These are phyloP conservation scores for Annulohypoxylon moriforme DNA, from an alignment of 495 filamentous ascomycete genomes.

Conservation along the genomic window DNA sequence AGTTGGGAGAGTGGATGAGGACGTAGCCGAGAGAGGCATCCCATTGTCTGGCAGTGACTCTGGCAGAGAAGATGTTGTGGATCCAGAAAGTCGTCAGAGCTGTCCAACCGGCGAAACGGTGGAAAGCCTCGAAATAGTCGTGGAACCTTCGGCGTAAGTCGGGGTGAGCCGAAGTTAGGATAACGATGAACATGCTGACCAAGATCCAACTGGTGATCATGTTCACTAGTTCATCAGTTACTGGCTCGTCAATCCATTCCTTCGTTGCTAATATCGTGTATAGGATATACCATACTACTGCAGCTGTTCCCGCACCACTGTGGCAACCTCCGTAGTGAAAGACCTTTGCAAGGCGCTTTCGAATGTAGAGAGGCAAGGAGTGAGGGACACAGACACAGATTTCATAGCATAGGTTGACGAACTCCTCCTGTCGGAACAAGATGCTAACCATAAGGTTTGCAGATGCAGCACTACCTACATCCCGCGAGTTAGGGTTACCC, in stretches of 20 bases:
- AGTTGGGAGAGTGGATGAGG: slow-evolving; percentile 67
- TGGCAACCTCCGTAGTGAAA: slow-evolving; percentile 85
- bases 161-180: slow-evolving; percentile 63
- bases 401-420: slow-evolving; percentile 77
- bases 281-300: slow-evolving; percentile 74
- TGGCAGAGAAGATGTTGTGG: slow-evolving; percentile 71
- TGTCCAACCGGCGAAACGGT: slow-evolving; percentile 75
- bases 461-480: slow-evolving; percentile 55
- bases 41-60: slow-evolving; percentile 64
- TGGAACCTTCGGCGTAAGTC: slow-evolving; percentile 64
- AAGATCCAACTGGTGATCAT: slow-evolving; percentile 59
- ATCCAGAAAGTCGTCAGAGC: slow-evolving; percentile 71
- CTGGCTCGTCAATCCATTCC: slow-evolving; percentile 53
- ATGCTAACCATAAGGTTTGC: slow-evolving; percentile 62
- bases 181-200: slow-evolving; percentile 53
- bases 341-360: slow-evolving; percentile 74
- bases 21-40: slow-evolving; percentile 51
- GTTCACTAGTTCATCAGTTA: slow-evolving; percentile 44
- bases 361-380: slow-evolving; percentile 70
- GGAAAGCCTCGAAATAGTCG: slow-evolving; percentile 74
- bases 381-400: slow-evolving; percentile 67
- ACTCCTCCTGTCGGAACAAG: slow-evolving; percentile 77
- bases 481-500: slow-evolving; percentile 45
- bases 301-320: slow-evolving; percentile 74
- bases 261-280: slow-evolving; percentile 60